phyloP scores from a whole-genome alignment of 2,329 filamentous ascomycete genomes.

The Colletotrichum spinosum region DNA sequence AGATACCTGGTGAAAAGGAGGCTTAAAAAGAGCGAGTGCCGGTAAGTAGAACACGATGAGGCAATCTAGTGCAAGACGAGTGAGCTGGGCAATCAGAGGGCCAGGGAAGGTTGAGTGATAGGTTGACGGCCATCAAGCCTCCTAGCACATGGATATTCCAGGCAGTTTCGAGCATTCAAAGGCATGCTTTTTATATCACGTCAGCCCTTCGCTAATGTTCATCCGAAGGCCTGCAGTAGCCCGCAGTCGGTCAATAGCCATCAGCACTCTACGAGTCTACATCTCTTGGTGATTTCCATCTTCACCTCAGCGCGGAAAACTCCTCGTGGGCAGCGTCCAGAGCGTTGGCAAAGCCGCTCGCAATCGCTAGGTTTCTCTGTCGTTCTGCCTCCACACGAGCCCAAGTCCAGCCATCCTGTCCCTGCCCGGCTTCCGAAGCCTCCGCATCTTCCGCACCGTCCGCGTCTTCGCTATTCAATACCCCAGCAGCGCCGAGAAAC shows the following conservation, averaged over 20 bases:
- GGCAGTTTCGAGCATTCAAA: too few relatives aligned
- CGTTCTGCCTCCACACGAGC: constrained; percentile 29
- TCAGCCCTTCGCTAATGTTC: constrained; percentile 7
- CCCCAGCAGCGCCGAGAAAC: constrained; percentile 26
- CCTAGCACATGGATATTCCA: too few relatives aligned
- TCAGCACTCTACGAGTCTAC: too few relatives aligned
- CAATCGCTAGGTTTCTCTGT: constrained; percentile 10
- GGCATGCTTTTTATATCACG: constrained; percentile 1
- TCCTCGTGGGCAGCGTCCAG: constrained; percentile 28
- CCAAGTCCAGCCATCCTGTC: constrained; percentile 25
- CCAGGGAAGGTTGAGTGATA: too few relatives aligned
- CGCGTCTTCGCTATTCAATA: neutral
- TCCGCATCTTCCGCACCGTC: neutral
- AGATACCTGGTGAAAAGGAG: neutral
- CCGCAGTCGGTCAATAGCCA: too few relatives aligned
- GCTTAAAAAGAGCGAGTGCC: too few relatives aligned
- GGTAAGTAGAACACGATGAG: too few relatives aligned
- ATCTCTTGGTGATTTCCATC: too few relatives aligned
- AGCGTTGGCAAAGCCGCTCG: constrained; percentile 22
- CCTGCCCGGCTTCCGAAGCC: neutral
- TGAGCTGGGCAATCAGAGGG: too few relatives aligned
- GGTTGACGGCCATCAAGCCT: too few relatives aligned
- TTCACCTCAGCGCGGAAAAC: constrained; percentile 15
- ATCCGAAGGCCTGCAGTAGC: neutral
- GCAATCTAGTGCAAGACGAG: too few relatives aligned